phyloP scores from a whole-genome alignment of 1,284 basidiomycete genomes.

The Naganishia liquefaciens region DNA sequence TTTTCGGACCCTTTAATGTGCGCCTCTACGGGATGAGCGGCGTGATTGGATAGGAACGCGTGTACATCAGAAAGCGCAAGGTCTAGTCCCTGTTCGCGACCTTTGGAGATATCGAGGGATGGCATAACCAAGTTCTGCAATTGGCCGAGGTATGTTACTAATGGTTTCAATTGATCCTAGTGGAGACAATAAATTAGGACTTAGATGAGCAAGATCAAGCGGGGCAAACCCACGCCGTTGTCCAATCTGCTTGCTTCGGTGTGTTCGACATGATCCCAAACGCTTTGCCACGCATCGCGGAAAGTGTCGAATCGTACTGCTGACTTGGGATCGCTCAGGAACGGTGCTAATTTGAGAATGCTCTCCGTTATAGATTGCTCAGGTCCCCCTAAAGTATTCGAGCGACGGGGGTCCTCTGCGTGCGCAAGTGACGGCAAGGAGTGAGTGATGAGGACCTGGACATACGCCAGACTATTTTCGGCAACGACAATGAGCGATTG shows the following conservation, averaged over 20 bases:
- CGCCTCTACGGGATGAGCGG: slow-evolving; percentile 1
- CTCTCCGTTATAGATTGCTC: slow-evolving; percentile 37
- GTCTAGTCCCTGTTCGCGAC: slow-evolving; percentile 36
- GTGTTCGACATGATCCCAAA: slow-evolving; percentile 40
- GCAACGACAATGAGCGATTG: not conserved
- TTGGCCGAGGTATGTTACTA: slow-evolving; percentile 37
- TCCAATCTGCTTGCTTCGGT: not conserved
- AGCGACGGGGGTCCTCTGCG: not conserved
- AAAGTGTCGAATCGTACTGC: slow-evolving; percentile 41
- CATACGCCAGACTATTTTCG: slow-evolving; percentile 45
- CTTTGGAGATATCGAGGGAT: slow-evolving; percentile 39
- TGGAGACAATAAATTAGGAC: not conserved
- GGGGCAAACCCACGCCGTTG: not conserved
- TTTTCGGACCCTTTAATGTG: not conserved
- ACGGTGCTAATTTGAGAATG: slow-evolving; percentile 40
- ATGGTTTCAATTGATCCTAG: not conserved
- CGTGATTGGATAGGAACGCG: slow-evolving; percentile 34
- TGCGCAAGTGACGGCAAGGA: slow-evolving; percentile 43
- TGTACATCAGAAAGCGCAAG: slow-evolving; percentile 44
- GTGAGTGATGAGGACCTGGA: slow-evolving; percentile 44
- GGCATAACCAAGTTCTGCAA: slow-evolving; percentile 42
- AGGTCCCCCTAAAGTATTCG: not conserved
- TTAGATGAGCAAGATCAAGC: too few relatives aligned
- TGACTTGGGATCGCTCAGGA: slow-evolving; percentile 44
- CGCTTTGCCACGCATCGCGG: slow-evolving; percentile 43